phyloP scores from a whole-genome alignment of 1,284 basidiomycete genomes.

The Ganoderma leucocontextum region DNA sequence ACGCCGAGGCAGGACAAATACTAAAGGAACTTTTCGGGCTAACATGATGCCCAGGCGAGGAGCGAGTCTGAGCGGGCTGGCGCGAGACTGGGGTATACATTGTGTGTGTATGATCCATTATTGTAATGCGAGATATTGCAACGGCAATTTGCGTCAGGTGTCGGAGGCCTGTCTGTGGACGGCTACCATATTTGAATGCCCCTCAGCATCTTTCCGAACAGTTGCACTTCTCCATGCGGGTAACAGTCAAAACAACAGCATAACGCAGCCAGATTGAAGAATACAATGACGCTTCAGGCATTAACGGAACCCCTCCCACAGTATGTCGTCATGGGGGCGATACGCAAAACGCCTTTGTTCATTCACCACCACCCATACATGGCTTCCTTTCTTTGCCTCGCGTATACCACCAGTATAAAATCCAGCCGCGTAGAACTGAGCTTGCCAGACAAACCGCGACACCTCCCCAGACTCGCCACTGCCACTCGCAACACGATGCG shows the following conservation, averaged over 20 bases:
- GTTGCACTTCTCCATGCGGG: no score
- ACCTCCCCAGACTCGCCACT: background rate
- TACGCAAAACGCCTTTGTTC: background rate
- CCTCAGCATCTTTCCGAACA: no score
- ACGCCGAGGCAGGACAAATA: no score
- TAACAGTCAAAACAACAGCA: background rate
- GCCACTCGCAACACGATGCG: background rate
- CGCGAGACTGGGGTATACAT: no score
- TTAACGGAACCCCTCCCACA: background rate
- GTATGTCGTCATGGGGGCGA: background rate
- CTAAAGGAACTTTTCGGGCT: no score
- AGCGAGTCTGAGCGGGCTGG: no score
- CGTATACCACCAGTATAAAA: background rate
- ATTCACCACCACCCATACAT: background rate
- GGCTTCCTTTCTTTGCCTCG: background rate
- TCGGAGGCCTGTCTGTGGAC: no score
- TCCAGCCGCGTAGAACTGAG: background rate
- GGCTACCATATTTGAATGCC: no score
- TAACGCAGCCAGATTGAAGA: background rate
- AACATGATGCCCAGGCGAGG: no score
- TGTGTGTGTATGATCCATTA: no score
- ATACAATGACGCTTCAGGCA: background rate
- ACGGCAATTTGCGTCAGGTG: no score
- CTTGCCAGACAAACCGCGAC: background rate
- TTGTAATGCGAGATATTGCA: no score